Evolutionary conservation across 1,284 basidiomycete species (phyloP).

Genomic region (Irpex sp.): DNA sequence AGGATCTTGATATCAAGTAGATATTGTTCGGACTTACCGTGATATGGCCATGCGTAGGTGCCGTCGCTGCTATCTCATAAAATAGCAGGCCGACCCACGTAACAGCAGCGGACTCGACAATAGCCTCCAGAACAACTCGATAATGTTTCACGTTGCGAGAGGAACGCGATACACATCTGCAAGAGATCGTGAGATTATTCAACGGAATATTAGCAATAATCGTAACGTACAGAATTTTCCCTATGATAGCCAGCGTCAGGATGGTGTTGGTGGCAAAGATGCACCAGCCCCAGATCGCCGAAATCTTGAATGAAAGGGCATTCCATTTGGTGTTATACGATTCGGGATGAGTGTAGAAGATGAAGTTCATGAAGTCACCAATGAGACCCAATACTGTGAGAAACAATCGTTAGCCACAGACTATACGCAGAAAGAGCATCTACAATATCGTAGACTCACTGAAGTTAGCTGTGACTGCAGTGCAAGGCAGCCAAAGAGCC

Average conservation of each 20-base stretch:
- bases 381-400: neutral
- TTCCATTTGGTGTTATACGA: too few relatives aligned
- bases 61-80: neutral
- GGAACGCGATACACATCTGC: neutral
- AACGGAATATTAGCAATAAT: neutral
- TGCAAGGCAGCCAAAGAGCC: neutral
- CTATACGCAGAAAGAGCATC: neutral
- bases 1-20: neutral
- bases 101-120: neutral
- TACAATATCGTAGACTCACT: neutral
- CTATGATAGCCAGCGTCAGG: neutral
- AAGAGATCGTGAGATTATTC: neutral
- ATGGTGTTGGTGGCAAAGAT: neutral
- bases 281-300: neutral
- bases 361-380: neutral
- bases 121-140: neutral
- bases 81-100: slow-evolving; percentile 3
- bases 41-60: neutral
- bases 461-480: neutral
- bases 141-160: neutral
- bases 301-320: neutral
- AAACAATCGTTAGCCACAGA: neutral
- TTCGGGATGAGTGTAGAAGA: neutral
- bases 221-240: neutral
- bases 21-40: neutral